Percentiles rank a stretch among this genome's conserved stretches.
Evolutionary conservation across 2,329 filamentous ascomycete species (phyloP).

Genomic region (Hymenoscyphus albidus): DNA sequence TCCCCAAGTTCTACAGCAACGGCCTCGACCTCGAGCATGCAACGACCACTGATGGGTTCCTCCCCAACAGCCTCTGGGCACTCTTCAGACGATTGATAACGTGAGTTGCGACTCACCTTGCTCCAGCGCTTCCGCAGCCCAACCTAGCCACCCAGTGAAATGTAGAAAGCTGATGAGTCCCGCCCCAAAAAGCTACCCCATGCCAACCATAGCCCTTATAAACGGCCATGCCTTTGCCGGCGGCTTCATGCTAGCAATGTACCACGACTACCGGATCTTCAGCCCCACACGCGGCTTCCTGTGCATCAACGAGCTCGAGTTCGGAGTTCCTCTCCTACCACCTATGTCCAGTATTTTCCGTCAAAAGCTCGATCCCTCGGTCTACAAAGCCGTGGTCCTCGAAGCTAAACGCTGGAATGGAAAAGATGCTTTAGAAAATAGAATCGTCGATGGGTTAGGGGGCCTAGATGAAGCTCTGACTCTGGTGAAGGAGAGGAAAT

Average conservation of each 20-base stretch:
- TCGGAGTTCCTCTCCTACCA: slow-evolving; percentile 70
- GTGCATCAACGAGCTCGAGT: slow-evolving; percentile 78
- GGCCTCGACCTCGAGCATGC: slow-evolving; percentile 73
- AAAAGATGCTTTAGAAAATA: slow-evolving; percentile 57
- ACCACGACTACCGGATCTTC: slow-evolving; percentile 80
- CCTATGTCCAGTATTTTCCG: slow-evolving; percentile 74
- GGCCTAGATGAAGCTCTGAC: slow-evolving; percentile 59
- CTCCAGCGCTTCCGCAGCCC: no score
- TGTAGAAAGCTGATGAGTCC: neutral
- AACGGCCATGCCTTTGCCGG: slow-evolving; percentile 81
- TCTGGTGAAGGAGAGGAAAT: slow-evolving; percentile 55
- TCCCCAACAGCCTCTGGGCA: slow-evolving; percentile 55
- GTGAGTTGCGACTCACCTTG: slow-evolving; percentile 32
- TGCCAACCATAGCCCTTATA: slow-evolving; percentile 76
- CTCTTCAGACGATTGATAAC: slow-evolving; percentile 64
- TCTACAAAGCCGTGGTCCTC: slow-evolving; percentile 64
- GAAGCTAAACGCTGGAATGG: slow-evolving; percentile 67
- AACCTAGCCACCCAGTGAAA: no score
- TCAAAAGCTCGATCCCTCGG: slow-evolving; percentile 54
- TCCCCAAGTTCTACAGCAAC: slow-evolving; percentile 78
- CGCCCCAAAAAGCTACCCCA: slow-evolving; percentile 53
- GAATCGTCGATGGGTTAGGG: slow-evolving; percentile 66
- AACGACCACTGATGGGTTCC: slow-evolving; percentile 56
- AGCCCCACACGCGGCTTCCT: slow-evolving; percentile 66
- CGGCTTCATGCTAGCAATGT: slow-evolving; percentile 76